These are phyloP conservation scores for Aspergillus transmontanensis DNA, from an alignment of 2,329 filamentous ascomycete genomes.

Conservation along the genomic window DNA sequence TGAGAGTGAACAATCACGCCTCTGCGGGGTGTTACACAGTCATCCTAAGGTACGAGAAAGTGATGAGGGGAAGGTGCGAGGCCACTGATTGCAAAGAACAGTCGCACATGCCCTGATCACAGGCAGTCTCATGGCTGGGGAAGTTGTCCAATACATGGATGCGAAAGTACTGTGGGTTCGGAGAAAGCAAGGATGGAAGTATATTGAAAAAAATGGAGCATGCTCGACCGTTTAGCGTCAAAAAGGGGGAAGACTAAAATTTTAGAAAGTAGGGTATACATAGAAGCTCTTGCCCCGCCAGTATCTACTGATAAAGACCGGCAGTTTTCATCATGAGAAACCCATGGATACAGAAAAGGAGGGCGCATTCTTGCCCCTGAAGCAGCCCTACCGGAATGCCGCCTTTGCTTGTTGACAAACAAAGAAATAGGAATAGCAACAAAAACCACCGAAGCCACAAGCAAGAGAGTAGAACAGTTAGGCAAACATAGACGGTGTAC, in stretches of 20 bases:
- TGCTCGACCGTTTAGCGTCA: neutral
- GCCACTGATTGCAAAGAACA: conserved; percentile 14
- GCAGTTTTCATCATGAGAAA: neutral
- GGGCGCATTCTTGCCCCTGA: neutral
- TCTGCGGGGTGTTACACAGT: neutral
- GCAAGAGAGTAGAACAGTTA: neutral
- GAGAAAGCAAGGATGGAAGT: neutral
- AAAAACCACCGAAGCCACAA: neutral
- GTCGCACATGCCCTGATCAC: conserved; percentile 21
- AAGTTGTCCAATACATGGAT: neutral
- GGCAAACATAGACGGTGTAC: neutral
- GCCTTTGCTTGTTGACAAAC: neutral
- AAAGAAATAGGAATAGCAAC: neutral
- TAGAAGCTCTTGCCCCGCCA: neutral
- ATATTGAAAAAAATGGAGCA: neutral
- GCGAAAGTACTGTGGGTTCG: neutral
- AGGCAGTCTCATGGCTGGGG: conserved; percentile 3
- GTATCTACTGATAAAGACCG: neutral
- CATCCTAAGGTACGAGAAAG: neutral
- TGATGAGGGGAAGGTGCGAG: conserved; percentile 5
- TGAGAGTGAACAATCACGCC: neutral
- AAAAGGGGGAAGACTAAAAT: neutral
- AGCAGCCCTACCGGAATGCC: neutral
- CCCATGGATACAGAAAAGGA: neutral
- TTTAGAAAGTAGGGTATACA: neutral